A percentile compares a stretch with the other conserved stretches of the same genome.
phyloP scores from a whole-genome alignment of 306 rosid genomes.

The Vicia faba region DNA sequence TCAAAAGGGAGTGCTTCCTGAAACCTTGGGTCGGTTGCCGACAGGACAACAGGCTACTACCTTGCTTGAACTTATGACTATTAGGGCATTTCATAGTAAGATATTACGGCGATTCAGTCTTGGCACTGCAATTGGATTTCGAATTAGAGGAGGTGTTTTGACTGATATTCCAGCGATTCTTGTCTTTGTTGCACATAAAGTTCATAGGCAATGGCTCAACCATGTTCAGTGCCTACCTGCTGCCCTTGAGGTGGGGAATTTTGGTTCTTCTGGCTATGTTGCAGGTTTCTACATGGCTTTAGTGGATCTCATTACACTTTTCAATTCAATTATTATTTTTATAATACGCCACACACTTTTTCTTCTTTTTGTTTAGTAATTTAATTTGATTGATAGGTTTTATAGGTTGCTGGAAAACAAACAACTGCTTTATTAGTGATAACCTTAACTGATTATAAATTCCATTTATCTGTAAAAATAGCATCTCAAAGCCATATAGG shows the following conservation, averaged over 20 bases:
- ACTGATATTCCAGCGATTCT: slow-evolving; percentile 96
- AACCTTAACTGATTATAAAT: slow-evolving; percentile 1
- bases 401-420: slow-evolving; percentile 3
- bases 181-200: slow-evolving; percentile 94
- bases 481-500: background rate
- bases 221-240: slow-evolving; percentile 83
- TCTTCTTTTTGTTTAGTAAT: background rate
- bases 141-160: slow-evolving; percentile 82
- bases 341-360: background rate
- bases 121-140: slow-evolving; percentile 97
- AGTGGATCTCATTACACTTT: slow-evolving; percentile 35
- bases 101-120: slow-evolving; percentile 86
- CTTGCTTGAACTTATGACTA: slow-evolving; percentile 97
- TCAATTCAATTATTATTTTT: slow-evolving; percentile 24
- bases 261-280: slow-evolving; percentile 52
- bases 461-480: slow-evolving; percentile 10
- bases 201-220: slow-evolving; percentile 93
- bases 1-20: slow-evolving; percentile 96
- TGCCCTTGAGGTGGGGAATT: slow-evolving; percentile 92
- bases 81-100: slow-evolving; percentile 99
- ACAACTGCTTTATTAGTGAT: slow-evolving; percentile 14
- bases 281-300: slow-evolving; percentile 59
- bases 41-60: slow-evolving; percentile 95
- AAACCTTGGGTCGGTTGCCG: slow-evolving; percentile 83
- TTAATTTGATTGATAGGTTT: slow-evolving; percentile 15